Base-by-base conservation (phyloP, 306 rosid genomes). In the Calophaca sinica region DNA sequence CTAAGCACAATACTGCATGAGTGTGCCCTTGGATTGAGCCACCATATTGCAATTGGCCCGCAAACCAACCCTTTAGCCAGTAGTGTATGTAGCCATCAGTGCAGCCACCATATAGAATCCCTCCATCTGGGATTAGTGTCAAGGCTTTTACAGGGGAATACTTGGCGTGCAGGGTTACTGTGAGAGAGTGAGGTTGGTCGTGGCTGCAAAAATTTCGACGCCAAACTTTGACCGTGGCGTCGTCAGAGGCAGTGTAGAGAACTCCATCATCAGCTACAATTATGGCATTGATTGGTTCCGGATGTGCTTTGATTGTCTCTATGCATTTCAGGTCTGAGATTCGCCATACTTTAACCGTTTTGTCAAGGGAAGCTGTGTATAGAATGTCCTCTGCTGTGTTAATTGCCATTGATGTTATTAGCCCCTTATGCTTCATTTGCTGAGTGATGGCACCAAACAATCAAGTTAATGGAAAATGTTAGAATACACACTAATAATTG, bases 1-100 rank as follows among this genome's bases (percentile, higher is more conserved):
- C 86, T 33, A 94, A 68, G 38, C 93, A 88, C 91, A 94, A 77
- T 2, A 94, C 90, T 2, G 97, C 94, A 63, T 94, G 98, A 0
- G 93, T 91, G 72, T 94, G 98, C 5, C 98, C 98, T 72, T 88
- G 94, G n/a, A 94, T 86, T 11, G 98, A 88, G 0, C 97, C 96
- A 35, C 96, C 94, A 28, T 94, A 94, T 13, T 94, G 94, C 42
- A 91, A 62, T 39, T 91, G 98, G 5, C 98, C 96, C 1, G 89
- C 84, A 63, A 88, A 82, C 93, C 96, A 88, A 1, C 97, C 96
- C 80, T 81, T 91, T 28, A 87, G 79, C 98, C 98, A 94, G 68
- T 68, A 94, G 73, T 94, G 96, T 68, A 91, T 82, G 87, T 91
- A 94, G 2, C 97, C 98, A 20, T 94, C 98, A 0, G 86, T 87